Evolutionary conservation across 2,329 filamentous ascomycete species (phyloP).

Genomic region (Madurella fahalii): DNA sequence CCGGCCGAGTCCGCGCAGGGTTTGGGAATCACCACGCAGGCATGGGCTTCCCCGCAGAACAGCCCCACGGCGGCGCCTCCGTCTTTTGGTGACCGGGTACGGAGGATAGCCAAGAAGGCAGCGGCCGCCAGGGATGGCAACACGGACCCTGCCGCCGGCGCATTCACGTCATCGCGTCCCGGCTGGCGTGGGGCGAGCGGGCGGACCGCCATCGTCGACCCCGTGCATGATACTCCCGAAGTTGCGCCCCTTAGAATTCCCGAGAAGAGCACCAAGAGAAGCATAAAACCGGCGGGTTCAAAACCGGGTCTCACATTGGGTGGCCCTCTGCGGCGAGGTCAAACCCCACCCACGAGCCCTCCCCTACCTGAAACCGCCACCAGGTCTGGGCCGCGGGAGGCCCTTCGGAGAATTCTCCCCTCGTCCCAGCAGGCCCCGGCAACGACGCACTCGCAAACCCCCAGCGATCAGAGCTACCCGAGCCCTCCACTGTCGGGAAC

Average conservation of each 20-base stretch:
- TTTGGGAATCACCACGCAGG: slow-evolving; percentile 28
- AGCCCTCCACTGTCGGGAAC: slow-evolving; percentile 37
- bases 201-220: slow-evolving; percentile 58
- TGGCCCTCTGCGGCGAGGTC: slow-evolving; percentile 18
- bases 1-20: slow-evolving; percentile 47
- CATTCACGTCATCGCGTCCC: slow-evolving; percentile 42
- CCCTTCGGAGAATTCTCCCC: slow-evolving; percentile 36
- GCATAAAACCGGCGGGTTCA: slow-evolving; percentile 23
- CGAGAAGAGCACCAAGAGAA: slow-evolving; percentile 45
- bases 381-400: slow-evolving; percentile 21
- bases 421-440: slow-evolving; percentile 30
- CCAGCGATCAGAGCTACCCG: slow-evolving; percentile 31
- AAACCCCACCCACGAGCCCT: slow-evolving; percentile 33
- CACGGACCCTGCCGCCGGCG: slow-evolving; percentile 34
- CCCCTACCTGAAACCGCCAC: slow-evolving; percentile 28
- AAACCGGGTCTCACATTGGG: slow-evolving; percentile 13
- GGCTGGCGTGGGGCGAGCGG: slow-evolving; percentile 73
- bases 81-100: slow-evolving; percentile 44
- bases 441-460: slow-evolving; percentile 13
- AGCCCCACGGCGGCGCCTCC: slow-evolving; percentile 29
- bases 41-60: slow-evolving; percentile 28
- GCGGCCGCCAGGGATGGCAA: slow-evolving; percentile 16
- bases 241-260: slow-evolving; percentile 55
- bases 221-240: slow-evolving; percentile 57
- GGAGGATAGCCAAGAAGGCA: slow-evolving; percentile 36